Percentiles rank a stretch among this genome's conserved stretches.
Conservation (phyloP, 192 early-diverging fungal genomes). For the Mortierella antarctica region DNA sequence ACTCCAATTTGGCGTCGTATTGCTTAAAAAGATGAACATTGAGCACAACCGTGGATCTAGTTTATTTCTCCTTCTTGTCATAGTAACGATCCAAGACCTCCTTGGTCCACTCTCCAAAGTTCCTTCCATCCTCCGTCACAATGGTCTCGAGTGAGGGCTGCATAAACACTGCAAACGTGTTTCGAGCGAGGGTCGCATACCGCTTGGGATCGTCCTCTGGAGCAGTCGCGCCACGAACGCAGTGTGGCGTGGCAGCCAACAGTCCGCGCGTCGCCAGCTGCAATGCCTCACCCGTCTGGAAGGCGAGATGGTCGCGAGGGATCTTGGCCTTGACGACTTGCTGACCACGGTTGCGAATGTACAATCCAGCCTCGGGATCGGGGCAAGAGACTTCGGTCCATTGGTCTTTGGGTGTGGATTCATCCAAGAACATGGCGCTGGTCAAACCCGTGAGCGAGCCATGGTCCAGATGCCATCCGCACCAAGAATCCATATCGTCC, state of each 20-base stretch:
- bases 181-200: slow-evolving; percentile 59
- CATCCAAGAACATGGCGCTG: slow-evolving; percentile 69
- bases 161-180: slow-evolving; percentile 80
- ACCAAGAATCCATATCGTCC: slow-evolving; percentile 70
- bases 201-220: slow-evolving; percentile 31
- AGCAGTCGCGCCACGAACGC: slow-evolving; percentile 66
- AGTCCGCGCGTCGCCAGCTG: slow-evolving; percentile 59
- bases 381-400: slow-evolving; percentile 50
- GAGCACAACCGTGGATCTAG: background rate
- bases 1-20: background rate
- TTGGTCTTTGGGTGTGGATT: slow-evolving; percentile 42
- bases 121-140: slow-evolving; percentile 49
- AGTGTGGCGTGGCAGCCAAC: slow-evolving; percentile 74
- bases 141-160: slow-evolving; percentile 67
- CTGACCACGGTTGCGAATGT: slow-evolving; percentile 64
- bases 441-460: slow-evolving; percentile 71
- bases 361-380: slow-evolving; percentile 64
- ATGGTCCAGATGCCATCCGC: slow-evolving; percentile 78
- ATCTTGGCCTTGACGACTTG: slow-evolving; percentile 62
- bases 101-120: slow-evolving; percentile 53
- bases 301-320: slow-evolving; percentile 69
- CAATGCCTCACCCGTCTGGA: slow-evolving; percentile 77
- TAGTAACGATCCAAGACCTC: slow-evolving; percentile 51
- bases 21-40: background rate
- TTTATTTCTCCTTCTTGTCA: slow-evolving; percentile 26